These are phyloP conservation scores for Trebouxia sp. DNA, from an alignment of 139 green algal species.

Conservation along the genomic window DNA sequence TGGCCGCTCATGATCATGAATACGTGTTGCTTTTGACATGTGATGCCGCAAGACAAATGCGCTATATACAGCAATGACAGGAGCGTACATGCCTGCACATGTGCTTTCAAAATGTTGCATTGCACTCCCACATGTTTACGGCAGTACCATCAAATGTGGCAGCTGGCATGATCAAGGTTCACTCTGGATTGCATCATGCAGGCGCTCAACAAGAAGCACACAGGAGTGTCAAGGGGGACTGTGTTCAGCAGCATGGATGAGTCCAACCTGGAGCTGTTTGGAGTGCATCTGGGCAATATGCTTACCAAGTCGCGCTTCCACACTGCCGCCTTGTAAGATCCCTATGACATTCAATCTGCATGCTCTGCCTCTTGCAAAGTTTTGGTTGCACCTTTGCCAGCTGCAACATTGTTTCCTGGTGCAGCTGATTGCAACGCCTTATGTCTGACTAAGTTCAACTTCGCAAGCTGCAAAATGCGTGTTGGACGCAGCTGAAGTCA, in stretches of 20 bases:
- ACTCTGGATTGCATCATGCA: constrained; percentile 22
- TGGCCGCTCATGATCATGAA: no score
- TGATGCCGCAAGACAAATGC: no score
- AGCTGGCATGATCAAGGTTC: not conserved
- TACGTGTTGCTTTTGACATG: no score
- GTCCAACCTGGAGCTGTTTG: constrained; percentile 59
- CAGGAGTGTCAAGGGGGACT: not conserved
- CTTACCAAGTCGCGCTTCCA: constrained; percentile 62
- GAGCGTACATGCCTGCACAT: no score
- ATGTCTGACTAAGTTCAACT: no score
- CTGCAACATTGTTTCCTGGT: not conserved
- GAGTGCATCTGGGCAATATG: constrained; percentile 67
- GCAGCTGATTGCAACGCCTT: not conserved
- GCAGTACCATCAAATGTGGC: no score
- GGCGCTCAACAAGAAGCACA: constrained; percentile 66
- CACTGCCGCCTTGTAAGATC: constrained; percentile 44
- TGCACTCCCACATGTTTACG: no score
- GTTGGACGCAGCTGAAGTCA: no score
- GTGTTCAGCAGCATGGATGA: constrained; percentile 62
- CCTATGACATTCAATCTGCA: not conserved
- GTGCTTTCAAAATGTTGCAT: no score
- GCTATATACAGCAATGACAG: no score
- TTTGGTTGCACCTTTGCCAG: no score
- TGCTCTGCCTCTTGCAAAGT: not conserved
- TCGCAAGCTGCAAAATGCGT: no score